Conservation (phyloP, 2,329 filamentous ascomycete species). For the Metarhizium sp. region DNA sequence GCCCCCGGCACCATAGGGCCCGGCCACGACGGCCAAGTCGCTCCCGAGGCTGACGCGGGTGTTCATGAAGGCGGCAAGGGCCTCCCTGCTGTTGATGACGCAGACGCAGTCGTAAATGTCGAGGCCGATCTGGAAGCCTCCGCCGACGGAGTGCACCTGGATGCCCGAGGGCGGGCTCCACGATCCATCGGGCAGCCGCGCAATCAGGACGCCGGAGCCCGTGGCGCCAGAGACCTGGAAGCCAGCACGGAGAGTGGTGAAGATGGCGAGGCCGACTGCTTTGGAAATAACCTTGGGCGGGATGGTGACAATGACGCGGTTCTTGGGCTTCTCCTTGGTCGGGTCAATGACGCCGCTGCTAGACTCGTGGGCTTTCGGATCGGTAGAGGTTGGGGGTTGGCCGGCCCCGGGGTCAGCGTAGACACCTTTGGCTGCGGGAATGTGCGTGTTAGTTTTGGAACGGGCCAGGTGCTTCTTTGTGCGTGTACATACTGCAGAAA, state of each 20-base stretch:
- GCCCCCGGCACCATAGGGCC: constrained; percentile 60
- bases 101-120: constrained; percentile 88
- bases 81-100: constrained; percentile 71
- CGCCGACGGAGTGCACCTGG: constrained; percentile 67
- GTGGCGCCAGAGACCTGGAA: constrained; percentile 57
- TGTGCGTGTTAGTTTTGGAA: not conserved
- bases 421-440: constrained; percentile 38
- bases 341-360: constrained; percentile 20
- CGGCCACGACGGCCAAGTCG: constrained; percentile 67
- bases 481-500: constrained; percentile 63
- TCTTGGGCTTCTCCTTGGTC: constrained; percentile 30
- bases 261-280: constrained; percentile 61
- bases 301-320: constrained; percentile 42
- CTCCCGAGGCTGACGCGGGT: constrained; percentile 69
- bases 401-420: constrained; percentile 29
- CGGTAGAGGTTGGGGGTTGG: constrained; percentile 20
- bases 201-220: constrained; percentile 56
- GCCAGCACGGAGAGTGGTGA: constrained; percentile 60
- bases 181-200: constrained; percentile 50
- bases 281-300: constrained; percentile 51
- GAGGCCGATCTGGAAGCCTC: constrained; percentile 71
- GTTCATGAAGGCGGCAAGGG: constrained; percentile 67
- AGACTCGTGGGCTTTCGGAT: constrained; percentile 19
- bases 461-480: not conserved
- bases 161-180: constrained; percentile 82